phyloP scores from a whole-genome alignment of 441 rosid species.

The Syzygium syzygioides region DNA sequence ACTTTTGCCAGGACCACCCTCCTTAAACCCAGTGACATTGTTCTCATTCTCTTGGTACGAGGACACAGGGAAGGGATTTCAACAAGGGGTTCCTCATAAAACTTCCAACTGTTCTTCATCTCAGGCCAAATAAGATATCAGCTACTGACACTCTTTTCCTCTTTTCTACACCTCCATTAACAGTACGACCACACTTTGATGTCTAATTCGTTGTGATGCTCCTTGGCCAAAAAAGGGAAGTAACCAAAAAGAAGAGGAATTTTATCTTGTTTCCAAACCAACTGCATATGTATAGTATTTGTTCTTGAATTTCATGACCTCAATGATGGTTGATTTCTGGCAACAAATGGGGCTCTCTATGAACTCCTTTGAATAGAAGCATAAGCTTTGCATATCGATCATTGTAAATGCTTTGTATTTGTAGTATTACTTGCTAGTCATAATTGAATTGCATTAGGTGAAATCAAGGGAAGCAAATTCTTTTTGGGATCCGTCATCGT shows the following conservation, averaged over 20 bases:
- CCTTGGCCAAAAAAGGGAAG: not conserved
- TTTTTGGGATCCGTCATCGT: not conserved
- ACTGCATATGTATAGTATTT: not conserved
- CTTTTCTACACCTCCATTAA: not conserved
- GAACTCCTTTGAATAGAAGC: not conserved
- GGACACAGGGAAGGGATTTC: not conserved
- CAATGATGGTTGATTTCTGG: not conserved
- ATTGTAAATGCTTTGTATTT: not conserved
- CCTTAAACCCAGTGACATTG: not conserved
- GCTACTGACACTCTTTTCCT: not conserved
- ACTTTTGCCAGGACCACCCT: no score
- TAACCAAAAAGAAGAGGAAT: not conserved
- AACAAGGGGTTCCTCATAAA: not conserved
- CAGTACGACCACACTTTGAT: not conserved
- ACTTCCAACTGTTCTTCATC: not conserved
- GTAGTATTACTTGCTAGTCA: not conserved
- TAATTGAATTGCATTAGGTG: not conserved
- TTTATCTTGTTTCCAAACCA: not conserved
- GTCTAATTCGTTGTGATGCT: not conserved
- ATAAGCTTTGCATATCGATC: not conserved
- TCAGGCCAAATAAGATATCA: not conserved
- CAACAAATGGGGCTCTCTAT: not conserved
- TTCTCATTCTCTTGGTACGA: not conserved
- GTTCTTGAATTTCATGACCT: not conserved
- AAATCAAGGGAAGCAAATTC: not conserved